These are phyloP conservation scores for Cladosporium colombiae DNA, from an alignment of 2,329 filamentous ascomycete genomes.

Conservation along the genomic window DNA sequence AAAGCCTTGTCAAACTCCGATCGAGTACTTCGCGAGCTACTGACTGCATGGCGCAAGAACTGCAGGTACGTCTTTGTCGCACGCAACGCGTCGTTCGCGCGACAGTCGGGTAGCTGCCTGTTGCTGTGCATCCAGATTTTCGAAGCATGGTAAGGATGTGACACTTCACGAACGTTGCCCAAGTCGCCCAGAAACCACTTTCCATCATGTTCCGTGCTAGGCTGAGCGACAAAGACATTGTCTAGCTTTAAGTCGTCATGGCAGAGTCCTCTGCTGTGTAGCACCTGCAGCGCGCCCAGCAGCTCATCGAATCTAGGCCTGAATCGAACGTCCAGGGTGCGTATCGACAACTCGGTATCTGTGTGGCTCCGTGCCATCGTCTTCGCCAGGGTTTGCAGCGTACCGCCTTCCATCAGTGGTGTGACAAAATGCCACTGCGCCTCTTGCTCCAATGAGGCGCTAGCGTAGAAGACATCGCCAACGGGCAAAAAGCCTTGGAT, in stretches of 20 bases:
- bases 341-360: not conserved
- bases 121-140: slow-evolving; percentile 2
- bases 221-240: slow-evolving; percentile 37
- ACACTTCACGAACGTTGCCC: slow-evolving; percentile 37
- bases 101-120: slow-evolving; percentile 3
- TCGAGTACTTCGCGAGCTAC: not conserved
- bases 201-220: slow-evolving; percentile 16
- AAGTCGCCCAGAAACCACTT: slow-evolving; percentile 40
- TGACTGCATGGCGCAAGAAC: not conserved
- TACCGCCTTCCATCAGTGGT: not conserved
- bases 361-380: not conserved
- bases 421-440: slow-evolving; percentile 11
- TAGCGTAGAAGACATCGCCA: not conserved
- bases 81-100: slow-evolving; percentile 11
- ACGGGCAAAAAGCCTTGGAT: not conserved
- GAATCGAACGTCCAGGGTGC: slow-evolving; percentile 32
- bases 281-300: slow-evolving; percentile 28
- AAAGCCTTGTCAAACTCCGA: not conserved
- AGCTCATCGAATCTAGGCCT: slow-evolving; percentile 35
- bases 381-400: not conserved
- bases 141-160: slow-evolving; percentile 29
- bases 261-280: slow-evolving; percentile 38
- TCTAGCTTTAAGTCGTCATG: slow-evolving; percentile 42
- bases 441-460: not conserved
- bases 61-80: slow-evolving; percentile 10